These are phyloP conservation scores for Carex kokanica DNA, from an alignment of 176 grass and related monocot genomes.

Conservation along the genomic window DNA sequence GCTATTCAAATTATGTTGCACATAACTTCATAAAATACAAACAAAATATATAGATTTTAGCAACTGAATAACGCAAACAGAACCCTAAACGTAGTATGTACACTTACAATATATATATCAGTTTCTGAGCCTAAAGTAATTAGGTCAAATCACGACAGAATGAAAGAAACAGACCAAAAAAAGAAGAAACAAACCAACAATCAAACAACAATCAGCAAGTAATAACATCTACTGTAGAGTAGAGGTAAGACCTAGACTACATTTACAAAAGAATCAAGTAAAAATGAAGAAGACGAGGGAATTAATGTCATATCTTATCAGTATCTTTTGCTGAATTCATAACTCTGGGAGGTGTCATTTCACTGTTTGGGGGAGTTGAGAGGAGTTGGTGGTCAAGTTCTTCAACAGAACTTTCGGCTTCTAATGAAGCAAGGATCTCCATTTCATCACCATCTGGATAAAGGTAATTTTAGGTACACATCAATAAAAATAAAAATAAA, in stretches of 20 bases:
- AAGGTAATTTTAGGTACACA: background rate
- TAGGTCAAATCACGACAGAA: constrained; percentile 5
- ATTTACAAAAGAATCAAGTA: constrained; percentile 30
- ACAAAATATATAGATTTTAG: background rate
- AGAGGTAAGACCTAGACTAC: constrained; percentile 22
- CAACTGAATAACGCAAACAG: background rate
- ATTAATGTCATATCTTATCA: background rate
- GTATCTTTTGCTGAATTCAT: constrained; percentile 22
- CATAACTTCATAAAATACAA: background rate
- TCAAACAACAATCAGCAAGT: constrained; percentile 23
- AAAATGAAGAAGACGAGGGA: background rate
- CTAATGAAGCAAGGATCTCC: constrained; percentile 49
- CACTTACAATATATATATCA: constrained; percentile 10
- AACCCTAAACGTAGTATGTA: constrained; percentile 25
- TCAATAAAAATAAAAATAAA: constrained; percentile 4
- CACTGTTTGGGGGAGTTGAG: constrained; percentile 52
- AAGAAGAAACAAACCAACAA: constrained; percentile 13
- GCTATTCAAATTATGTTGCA: background rate
- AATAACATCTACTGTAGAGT: background rate
- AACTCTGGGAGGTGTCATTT: constrained; percentile 51
- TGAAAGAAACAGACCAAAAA: background rate
- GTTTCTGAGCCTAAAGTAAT: constrained; percentile 22
- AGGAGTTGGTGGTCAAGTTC: constrained; percentile 57
- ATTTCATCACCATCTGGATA: constrained; percentile 58
- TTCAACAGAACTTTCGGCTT: constrained; percentile 41